These are phyloP conservation scores for Pezicula rhizophila DNA, from an alignment of 2,329 filamentous ascomycete genomes.

Conservation along the genomic window DNA sequence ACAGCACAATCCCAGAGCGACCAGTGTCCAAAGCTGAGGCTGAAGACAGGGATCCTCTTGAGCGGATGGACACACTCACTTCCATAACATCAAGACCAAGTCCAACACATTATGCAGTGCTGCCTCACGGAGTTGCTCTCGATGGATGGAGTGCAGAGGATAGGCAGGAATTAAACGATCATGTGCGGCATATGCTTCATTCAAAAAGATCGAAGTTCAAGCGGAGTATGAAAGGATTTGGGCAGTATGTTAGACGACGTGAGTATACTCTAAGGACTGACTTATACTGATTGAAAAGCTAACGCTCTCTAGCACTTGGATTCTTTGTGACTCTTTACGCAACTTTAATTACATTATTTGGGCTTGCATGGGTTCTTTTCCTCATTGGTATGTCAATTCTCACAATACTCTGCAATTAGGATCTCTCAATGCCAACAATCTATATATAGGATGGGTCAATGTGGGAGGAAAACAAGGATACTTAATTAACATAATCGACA, in stretches of 20 bases:
- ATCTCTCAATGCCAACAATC: not conserved
- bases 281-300: constrained; percentile 5
- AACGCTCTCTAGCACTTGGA: constrained; percentile 52
- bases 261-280: constrained; percentile 26
- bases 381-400: constrained; percentile 57
- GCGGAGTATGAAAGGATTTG: constrained; percentile 71
- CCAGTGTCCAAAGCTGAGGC: constrained; percentile 8
- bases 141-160: constrained; percentile 72
- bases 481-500: constrained; percentile 63
- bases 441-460: constrained; percentile 61
- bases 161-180: constrained; percentile 70
- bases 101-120: constrained; percentile 69
- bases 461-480: constrained; percentile 68
- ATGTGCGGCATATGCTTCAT: constrained; percentile 83
- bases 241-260: constrained; percentile 69
- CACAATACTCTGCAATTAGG: not conserved
- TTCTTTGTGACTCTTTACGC: constrained; percentile 83
- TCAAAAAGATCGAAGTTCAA: constrained; percentile 76
- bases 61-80: constrained; percentile 26
- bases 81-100: constrained; percentile 65
- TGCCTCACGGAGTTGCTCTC: constrained; percentile 67
- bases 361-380: constrained; percentile 85
- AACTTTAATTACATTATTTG: constrained; percentile 75
- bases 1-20: constrained; percentile 1
- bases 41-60: constrained; percentile 15